Conservation (phyloP, 1,284 basidiomycete species). For the Cerioporus squamosus region DNA sequence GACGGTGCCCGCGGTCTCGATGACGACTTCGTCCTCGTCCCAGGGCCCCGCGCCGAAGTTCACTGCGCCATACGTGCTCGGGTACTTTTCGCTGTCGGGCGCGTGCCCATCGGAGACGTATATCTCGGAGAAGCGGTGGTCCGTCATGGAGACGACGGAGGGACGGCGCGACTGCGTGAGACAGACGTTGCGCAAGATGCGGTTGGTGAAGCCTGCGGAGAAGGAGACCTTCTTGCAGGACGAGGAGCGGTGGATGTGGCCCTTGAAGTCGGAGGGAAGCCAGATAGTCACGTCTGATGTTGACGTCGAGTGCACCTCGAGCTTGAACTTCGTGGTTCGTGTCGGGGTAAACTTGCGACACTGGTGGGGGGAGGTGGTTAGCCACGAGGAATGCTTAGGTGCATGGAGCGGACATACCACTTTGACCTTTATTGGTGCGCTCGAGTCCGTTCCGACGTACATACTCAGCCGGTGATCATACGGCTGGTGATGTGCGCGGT, state of each 20-base stretch:
- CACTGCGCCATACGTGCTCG: constrained; percentile 10
- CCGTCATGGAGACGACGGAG: constrained; percentile 31
- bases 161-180: constrained; percentile 50
- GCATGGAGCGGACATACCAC: constrained; percentile 46
- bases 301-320: constrained; percentile 60
- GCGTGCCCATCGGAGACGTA: constrained; percentile 31
- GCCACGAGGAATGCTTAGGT: not conserved
- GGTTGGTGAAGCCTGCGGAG: constrained; percentile 75
- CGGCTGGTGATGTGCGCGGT: constrained; percentile 73
- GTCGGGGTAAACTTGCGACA: constrained; percentile 66
- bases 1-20: constrained; percentile 60
- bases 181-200: constrained; percentile 62
- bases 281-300: constrained; percentile 69
- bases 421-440: constrained; percentile 64
- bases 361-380: constrained; percentile 39
- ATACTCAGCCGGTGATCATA: constrained; percentile 70
- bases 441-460: constrained; percentile 56
- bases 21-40: constrained; percentile 61
- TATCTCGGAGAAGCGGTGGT: constrained; percentile 35
- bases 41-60: constrained; percentile 21
- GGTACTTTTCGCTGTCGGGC: constrained; percentile 10
- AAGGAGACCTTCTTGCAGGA: constrained; percentile 51
- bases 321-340: constrained; percentile 55
- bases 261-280: constrained; percentile 78
- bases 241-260: constrained; percentile 58